Evolutionary conservation across 2,329 filamentous ascomycete genomes (phyloP), one percentile per base, ranked within the genome.

Genomic region (Cladosporium halotolerans): DNA sequence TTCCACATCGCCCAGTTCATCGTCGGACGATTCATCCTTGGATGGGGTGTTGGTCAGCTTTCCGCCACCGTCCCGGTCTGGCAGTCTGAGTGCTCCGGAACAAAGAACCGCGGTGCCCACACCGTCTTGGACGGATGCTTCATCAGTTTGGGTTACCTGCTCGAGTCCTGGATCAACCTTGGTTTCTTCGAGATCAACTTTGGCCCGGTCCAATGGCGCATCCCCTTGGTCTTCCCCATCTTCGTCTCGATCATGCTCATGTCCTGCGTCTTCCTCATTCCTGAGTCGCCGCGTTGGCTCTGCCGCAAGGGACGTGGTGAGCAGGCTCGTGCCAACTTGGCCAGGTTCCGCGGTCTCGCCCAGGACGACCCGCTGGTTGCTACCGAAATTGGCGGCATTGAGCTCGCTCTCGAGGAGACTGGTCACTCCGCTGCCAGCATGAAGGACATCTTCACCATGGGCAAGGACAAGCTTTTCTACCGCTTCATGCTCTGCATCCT

Each of bases 401-500:
- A 78, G 57, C 67, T 71, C 55, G 75, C 75, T 0, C 72, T 78
- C 23, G 75, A 79, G 58, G 68, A 73, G 51, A 71, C 73, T 4
- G 62, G 62, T 34, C 57, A 63, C 3, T 62, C 66, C 40, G 68
- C 66, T 9, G 68, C 70, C 3, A 72, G 66, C 50, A 63, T 77
- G 9, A 63, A 61, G 39, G 72, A 78, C 42, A 67, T 78, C 61
- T 66, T 78, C 59, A 75, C 70, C 58, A 76, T 74, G 69, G 75
- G 75, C 52, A 71, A 76, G 9, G 75, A 79, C 50, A 76, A 76
- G 64, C 70, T 77, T 1, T 55, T 60, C 13, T 78, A 80, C 65
- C 74, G 78, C 19, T 78, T 78, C 61, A 66, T 66, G 2, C 72
- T 79, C 9, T 78, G 75, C 59, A 73, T 78, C 46, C 67, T 76